Conservation (phyloP, 345 rosid species). For the Arabis alpina region DNA sequence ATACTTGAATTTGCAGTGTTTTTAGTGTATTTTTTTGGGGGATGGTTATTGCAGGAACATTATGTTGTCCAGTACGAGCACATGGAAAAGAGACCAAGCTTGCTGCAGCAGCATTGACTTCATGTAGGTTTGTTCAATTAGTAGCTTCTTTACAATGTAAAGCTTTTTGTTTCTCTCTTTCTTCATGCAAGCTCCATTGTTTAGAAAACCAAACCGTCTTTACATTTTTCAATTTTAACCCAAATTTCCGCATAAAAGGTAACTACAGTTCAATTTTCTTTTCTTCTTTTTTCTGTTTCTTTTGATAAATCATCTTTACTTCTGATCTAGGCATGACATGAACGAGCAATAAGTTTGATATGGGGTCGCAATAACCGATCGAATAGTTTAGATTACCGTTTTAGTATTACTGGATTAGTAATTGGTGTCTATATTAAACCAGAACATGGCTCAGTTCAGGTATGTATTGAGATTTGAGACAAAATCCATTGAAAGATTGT, state of each 20-base stretch:
- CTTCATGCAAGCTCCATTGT: slow-evolving; percentile 33
- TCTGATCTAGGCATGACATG: slow-evolving; percentile 14
- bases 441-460: slow-evolving; percentile 6
- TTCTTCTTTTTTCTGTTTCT: not conserved
- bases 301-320: slow-evolving; percentile 8
- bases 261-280: slow-evolving; percentile 18
- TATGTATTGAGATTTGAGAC: not conserved
- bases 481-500: not conserved
- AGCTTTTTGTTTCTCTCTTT: slow-evolving; percentile 39
- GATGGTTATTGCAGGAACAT: slow-evolving; percentile 67
- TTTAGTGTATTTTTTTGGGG: not conserved
- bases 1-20: slow-evolving; percentile 7
- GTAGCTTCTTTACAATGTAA: slow-evolving; percentile 58
- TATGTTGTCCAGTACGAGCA: slow-evolving; percentile 72
- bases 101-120: slow-evolving; percentile 79
- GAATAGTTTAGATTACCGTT: not conserved
- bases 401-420: slow-evolving; percentile 1
- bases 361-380: not conserved
- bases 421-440: not conserved
- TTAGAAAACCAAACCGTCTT: slow-evolving; percentile 29
- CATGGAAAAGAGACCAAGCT: slow-evolving; percentile 88
- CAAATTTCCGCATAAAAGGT: slow-evolving; percentile 15
- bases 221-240: slow-evolving; percentile 37
- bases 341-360: slow-evolving; percentile 4
- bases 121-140: slow-evolving; percentile 43